A percentile compares a stretch with the other conserved stretches of the same genome.
Conservation (phyloP, 495 filamentous ascomycete genomes). For the Podospora pseudoanserina region DNA sequence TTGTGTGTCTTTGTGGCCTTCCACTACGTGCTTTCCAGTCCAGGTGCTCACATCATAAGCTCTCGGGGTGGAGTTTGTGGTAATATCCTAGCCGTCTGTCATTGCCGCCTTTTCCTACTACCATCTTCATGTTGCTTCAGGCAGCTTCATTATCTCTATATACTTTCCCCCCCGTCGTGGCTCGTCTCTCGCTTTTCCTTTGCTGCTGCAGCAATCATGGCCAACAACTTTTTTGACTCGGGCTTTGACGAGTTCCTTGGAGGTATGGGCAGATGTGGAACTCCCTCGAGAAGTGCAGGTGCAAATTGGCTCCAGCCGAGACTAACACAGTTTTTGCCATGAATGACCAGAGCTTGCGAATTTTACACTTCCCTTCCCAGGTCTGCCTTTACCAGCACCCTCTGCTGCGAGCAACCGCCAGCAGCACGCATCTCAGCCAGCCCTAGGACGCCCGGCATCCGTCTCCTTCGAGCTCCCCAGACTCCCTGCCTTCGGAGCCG, state of each 20-base stretch:
- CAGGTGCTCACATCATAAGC: not conserved
- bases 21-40: not conserved
- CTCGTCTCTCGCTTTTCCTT: not conserved
- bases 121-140: not conserved
- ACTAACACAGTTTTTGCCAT: not conserved
- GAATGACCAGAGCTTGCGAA: not conserved
- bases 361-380: slow-evolving; percentile 3
- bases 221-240: slow-evolving; percentile 17
- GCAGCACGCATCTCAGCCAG: not conserved
- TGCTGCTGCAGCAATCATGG: slow-evolving; percentile 3
- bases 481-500: not conserved
- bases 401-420: not conserved
- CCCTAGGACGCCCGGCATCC: not conserved
- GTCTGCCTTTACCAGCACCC: not conserved
- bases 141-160: not conserved
- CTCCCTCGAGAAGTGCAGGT: not conserved
- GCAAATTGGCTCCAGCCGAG: not conserved
- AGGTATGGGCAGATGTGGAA: slow-evolving; percentile 11
- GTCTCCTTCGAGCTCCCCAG: not conserved
- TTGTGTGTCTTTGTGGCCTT: not conserved
- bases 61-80: not conserved
- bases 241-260: slow-evolving; percentile 13
- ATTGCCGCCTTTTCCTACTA: not conserved
- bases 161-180: not conserved
- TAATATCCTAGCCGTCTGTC: not conserved